Base-by-base conservation (phyloP, 768 basidiomycete genomes). In the Sarcodon sp. region DNA sequence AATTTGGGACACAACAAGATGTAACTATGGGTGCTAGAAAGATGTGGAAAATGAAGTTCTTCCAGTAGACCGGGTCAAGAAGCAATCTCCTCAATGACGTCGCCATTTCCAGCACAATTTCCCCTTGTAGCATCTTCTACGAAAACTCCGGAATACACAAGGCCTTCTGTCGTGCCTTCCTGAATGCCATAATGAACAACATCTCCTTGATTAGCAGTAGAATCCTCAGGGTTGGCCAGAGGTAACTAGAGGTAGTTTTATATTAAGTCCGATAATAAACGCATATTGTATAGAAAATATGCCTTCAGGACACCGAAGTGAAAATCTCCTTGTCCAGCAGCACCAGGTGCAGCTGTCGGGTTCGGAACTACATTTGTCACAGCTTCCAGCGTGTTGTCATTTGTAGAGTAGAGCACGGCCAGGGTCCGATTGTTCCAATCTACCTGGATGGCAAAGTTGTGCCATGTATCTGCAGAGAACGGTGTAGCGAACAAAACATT, bases 231-330 rank as follows among this genome's bases (percentile, higher is more conserved):
- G 50, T 78, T 64, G 1, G 73, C 71, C 5, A 81, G 56, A 3
- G 77, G 76, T 33, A 81, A 67, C 78, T 80, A 52, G 15, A 7
- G 2, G 7, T 27, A 13, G 27, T 15, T 1, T 4, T 27, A 16
- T 13, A 13, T 41, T 27, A 41, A 11, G 7, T 27, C 2, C 15
- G n/a, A 41, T 27, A 11, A 4, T 41, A 15, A 27, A 27, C 21
- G 21, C 21, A 4, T 27, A 7, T 46, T 37, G 44, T 33, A 16
- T 33, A 10, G 10, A 10, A 27, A 7, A 12, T 11, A 13, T 33
- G 77, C 76, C 69, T 81, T 80, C 45, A 81, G 61, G 3, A 80
- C 55, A 2, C 74, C 77, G 53, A 80, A 71, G 55, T 80, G 78
- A 64, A 76, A 79, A 45, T 81, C 76, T 7, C 80, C 80, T 52